phyloP scores from a whole-genome alignment of 2,329 filamentous ascomycete genomes.

The Alternaria conjuncta region DNA sequence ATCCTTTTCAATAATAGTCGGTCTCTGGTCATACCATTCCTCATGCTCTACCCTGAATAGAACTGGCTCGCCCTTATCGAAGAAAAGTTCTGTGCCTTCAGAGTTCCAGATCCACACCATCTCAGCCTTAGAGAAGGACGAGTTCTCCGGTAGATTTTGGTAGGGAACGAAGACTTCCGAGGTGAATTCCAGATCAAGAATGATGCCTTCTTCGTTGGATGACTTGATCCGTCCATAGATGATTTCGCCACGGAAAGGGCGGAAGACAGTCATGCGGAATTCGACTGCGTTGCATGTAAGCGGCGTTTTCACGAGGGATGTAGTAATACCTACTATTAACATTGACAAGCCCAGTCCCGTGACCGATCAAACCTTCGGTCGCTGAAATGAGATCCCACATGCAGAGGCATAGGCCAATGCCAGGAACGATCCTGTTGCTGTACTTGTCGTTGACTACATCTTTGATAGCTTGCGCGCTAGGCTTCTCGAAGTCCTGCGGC shows the following conservation, averaged over 20 bases:
- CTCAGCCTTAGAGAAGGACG: constrained; percentile 76
- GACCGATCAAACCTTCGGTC: constrained; percentile 91
- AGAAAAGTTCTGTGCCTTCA: constrained; percentile 76
- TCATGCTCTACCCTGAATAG: constrained; percentile 86
- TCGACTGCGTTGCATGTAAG: constrained; percentile 66
- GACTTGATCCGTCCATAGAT: constrained; percentile 83
- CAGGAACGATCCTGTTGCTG: constrained; percentile 95
- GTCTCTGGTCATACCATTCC: constrained; percentile 89
- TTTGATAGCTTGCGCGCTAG: constrained; percentile 83
- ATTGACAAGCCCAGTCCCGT: constrained; percentile 90
- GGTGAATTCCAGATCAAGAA: constrained; percentile 88
- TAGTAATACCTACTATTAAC: constrained; percentile 74
- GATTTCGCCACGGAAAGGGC: constrained; percentile 94
- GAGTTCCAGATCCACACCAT: constrained; percentile 85
- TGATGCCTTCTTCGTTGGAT: constrained; percentile 74
- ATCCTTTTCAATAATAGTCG: constrained; percentile 73
- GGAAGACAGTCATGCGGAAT: constrained; percentile 91
- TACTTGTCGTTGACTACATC: constrained; percentile 98
- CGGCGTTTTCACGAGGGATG: background rate
- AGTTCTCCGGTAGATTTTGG: constrained; percentile 42
- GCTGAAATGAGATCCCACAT: constrained; percentile 89
- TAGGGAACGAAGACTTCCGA: constrained; percentile 83
- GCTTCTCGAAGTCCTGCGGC: constrained; percentile 85
- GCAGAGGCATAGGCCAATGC: constrained; percentile 90
- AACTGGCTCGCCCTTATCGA: constrained; percentile 88